Conservation (phyloP, 306 rosid genomes). For the Geum urbanum region DNA sequence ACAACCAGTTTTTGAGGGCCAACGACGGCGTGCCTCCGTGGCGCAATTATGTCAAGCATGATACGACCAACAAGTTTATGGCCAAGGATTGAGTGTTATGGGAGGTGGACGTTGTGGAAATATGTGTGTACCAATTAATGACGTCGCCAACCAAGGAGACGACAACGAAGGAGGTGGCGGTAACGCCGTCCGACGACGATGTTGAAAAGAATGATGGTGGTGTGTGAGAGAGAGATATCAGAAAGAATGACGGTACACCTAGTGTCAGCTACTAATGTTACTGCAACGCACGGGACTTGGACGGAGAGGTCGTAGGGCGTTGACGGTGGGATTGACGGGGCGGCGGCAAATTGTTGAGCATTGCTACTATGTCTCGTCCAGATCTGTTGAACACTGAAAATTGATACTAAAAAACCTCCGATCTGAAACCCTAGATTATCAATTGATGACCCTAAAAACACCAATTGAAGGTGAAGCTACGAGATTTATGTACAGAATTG, state of each 20-base stretch:
- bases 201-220: background rate
- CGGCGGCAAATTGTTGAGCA: too few relatives aligned
- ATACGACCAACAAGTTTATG: slow-evolving; percentile 17
- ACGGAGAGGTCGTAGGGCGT: too few relatives aligned
- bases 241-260: too few relatives aligned
- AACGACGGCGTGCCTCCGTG: slow-evolving; percentile 35
- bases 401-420: slow-evolving; percentile 9
- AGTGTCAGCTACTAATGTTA: too few relatives aligned
- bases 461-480: background rate
- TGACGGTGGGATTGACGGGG: too few relatives aligned
- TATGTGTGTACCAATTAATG: background rate
- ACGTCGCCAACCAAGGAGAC: background rate
- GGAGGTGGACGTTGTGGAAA: slow-evolving; percentile 31
- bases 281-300: too few relatives aligned
- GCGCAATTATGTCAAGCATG: slow-evolving; percentile 31
- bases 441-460: background rate
- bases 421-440: slow-evolving; percentile 38
- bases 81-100: slow-evolving; percentile 32
- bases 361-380: too few relatives aligned
- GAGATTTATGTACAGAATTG: background rate
- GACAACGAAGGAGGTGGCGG: too few relatives aligned
- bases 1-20: slow-evolving; percentile 28
- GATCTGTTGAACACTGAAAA: too few relatives aligned
- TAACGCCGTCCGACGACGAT: background rate
- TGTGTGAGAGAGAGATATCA: background rate